These are phyloP conservation scores for Blastobotrys mokoenaii DNA, from an alignment of 805 yeast genomes.

Conservation along the genomic window DNA sequence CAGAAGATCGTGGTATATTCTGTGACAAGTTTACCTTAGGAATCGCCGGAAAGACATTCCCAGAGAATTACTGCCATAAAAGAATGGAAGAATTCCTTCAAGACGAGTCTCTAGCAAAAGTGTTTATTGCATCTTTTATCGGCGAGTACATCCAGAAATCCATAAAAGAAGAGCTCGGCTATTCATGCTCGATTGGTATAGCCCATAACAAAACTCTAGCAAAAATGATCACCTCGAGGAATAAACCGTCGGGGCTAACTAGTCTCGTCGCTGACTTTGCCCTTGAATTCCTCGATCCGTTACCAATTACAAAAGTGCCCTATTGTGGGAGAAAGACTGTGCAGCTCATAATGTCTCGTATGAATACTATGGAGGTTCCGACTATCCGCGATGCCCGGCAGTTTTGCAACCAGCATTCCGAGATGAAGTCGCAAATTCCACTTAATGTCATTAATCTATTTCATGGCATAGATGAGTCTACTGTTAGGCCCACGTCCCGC, in stretches of 20 bases:
- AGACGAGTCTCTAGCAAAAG: slow-evolving; percentile 2
- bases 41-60: slow-evolving; percentile 20
- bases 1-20: not conserved
- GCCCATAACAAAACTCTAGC: slow-evolving; percentile 22
- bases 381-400: not conserved
- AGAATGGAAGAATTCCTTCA: slow-evolving; percentile 1
- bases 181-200: slow-evolving; percentile 27
- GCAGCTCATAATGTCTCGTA: slow-evolving; percentile 1
- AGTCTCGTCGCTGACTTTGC: slow-evolving; percentile 20
- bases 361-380: not conserved
- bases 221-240: slow-evolving; percentile 23
- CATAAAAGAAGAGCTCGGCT: slow-evolving; percentile 20
- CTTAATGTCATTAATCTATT: slow-evolving; percentile 4
- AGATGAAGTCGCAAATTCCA: not conserved
- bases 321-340: slow-evolving; percentile 23
- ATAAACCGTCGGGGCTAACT: slow-evolving; percentile 26
- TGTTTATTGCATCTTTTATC: slow-evolving; percentile 24
- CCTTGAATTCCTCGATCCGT: slow-evolving; percentile 16
- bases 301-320: slow-evolving; percentile 18
- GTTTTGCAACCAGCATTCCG: not conserved
- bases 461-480: slow-evolving; percentile 13
- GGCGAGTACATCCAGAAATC: slow-evolving; percentile 22
- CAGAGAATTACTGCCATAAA: slow-evolving; percentile 3
- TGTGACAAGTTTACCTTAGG: slow-evolving; percentile 23
- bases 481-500: slow-evolving; percentile 9